Conservation (phyloP, 768 basidiomycete genomes). For the Agaricus blazei region DNA sequence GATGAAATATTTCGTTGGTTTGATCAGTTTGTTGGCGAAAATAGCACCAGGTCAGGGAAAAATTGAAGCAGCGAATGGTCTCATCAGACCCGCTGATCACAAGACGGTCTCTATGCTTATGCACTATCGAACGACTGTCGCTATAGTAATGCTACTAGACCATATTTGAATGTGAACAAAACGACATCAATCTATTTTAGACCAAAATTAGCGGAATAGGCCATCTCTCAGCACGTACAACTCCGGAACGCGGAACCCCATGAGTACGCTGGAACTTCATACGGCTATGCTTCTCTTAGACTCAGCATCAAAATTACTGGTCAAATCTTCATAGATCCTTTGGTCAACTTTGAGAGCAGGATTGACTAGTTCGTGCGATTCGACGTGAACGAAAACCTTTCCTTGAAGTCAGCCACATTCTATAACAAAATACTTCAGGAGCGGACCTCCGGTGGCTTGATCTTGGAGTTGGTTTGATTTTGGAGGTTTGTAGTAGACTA, state of each 20-base stretch:
- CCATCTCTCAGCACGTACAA: too few relatives aligned
- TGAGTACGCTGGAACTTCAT: too few relatives aligned
- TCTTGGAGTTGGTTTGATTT: neutral
- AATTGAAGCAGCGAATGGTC: too few relatives aligned
- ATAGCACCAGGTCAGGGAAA: neutral
- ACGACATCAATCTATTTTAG: too few relatives aligned
- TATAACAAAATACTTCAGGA: neutral
- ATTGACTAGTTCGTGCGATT: slow-evolving; percentile 18
- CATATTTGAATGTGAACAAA: too few relatives aligned
- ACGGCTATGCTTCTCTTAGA: slow-evolving; percentile 2
- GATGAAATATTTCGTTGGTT: slow-evolving; percentile 93
- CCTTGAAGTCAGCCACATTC: neutral
- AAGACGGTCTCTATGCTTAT: too few relatives aligned
- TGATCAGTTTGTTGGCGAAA: slow-evolving; percentile 53
- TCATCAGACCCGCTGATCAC: too few relatives aligned
- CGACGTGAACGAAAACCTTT: slow-evolving; percentile 19
- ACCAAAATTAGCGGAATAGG: too few relatives aligned
- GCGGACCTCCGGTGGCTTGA: slow-evolving; percentile 4
- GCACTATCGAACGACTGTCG: neutral
- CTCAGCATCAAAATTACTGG: slow-evolving; percentile 4
- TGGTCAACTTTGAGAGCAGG: slow-evolving; percentile 8
- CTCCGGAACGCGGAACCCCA: too few relatives aligned
- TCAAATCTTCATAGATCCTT: slow-evolving; percentile 7
- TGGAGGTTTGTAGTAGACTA: slow-evolving; percentile 3
- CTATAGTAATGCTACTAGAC: too few relatives aligned